These are phyloP conservation scores for Melampsora americana DNA, from an alignment of 1,284 basidiomycete genomes.

Conservation along the genomic window DNA sequence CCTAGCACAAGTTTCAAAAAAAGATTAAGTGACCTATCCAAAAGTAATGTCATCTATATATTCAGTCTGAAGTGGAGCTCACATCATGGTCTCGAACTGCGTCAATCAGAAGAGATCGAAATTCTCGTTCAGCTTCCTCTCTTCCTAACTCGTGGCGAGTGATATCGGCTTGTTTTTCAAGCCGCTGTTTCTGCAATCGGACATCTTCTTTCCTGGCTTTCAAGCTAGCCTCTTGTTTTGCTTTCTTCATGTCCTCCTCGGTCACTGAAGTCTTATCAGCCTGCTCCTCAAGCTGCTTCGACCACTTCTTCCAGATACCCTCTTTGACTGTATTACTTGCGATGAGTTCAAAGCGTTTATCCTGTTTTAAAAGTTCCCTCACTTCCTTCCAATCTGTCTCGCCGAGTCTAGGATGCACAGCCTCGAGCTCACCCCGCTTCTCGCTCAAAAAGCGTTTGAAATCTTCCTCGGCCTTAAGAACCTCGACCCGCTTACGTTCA, in stretches of 20 bases:
- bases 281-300: neutral
- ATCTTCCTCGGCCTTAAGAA: slow-evolving; percentile 26
- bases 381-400: slow-evolving; percentile 22
- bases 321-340: slow-evolving; percentile 33
- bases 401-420: neutral
- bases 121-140: slow-evolving; percentile 78
- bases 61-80: slow-evolving; percentile 50
- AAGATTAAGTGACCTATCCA: too few relatives aligned
- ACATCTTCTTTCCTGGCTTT: slow-evolving; percentile 75
- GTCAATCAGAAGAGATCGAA: slow-evolving; percentile 78
- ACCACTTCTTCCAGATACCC: slow-evolving; percentile 41
- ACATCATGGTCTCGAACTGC: slow-evolving; percentile 71
- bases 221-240: slow-evolving; percentile 60
- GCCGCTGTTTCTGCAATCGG: slow-evolving; percentile 59
- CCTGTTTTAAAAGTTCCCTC: slow-evolving; percentile 22
- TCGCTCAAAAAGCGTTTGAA: slow-evolving; percentile 16
- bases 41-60: neutral
- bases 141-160: slow-evolving; percentile 67
- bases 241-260: slow-evolving; percentile 49
- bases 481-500: slow-evolving; percentile 60
- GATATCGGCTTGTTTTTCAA: slow-evolving; percentile 68
- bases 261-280: neutral
- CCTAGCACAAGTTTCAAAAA: neutral
- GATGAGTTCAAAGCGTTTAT: slow-evolving; percentile 19
- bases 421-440: neutral